Conservation (phyloP, 129 eudicot species). For the Helianthus tuberosus region DNA sequence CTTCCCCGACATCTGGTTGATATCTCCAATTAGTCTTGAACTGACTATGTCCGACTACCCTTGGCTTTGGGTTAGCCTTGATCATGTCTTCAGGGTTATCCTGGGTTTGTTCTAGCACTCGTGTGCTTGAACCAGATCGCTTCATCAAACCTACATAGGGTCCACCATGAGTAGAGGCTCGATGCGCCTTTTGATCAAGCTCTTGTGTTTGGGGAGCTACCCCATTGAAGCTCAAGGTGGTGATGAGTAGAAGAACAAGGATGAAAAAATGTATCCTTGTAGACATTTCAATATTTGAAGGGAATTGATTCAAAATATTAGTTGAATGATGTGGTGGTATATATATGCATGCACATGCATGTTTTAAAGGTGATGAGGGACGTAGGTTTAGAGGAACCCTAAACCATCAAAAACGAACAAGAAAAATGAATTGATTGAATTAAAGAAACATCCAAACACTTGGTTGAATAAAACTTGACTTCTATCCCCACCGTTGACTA, state of each 20-base stretch:
- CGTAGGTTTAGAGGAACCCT: slow-evolving; percentile 9
- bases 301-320: neutral
- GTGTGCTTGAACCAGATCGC: slow-evolving; percentile 5
- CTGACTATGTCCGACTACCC: slow-evolving; percentile 38
- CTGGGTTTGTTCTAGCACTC: neutral
- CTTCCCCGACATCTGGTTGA: slow-evolving; percentile 36
- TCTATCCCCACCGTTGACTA: slow-evolving; percentile 7
- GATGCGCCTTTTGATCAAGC: neutral
- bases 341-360: slow-evolving; percentile 25
- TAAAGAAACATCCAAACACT: slow-evolving; percentile 23
- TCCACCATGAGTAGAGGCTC: neutral
- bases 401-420: neutral
- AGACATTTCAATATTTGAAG: slow-evolving; percentile 11
- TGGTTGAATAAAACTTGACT: slow-evolving; percentile 29
- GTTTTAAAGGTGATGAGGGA: slow-evolving; percentile 3
- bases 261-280: slow-evolving; percentile 21
- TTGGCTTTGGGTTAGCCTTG: slow-evolving; percentile 22
- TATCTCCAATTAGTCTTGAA: slow-evolving; percentile 21
- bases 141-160: neutral
- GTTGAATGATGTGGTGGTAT: neutral
- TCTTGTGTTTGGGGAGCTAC: slow-evolving; percentile 17
- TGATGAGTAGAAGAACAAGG: slow-evolving; percentile 25
- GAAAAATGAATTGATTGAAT: neutral
- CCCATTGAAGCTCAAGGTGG: slow-evolving; percentile 24
- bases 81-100: slow-evolving; percentile 16